phyloP scores from a whole-genome alignment of 208 protist species.

The Naegleria gruberi region DNA sequence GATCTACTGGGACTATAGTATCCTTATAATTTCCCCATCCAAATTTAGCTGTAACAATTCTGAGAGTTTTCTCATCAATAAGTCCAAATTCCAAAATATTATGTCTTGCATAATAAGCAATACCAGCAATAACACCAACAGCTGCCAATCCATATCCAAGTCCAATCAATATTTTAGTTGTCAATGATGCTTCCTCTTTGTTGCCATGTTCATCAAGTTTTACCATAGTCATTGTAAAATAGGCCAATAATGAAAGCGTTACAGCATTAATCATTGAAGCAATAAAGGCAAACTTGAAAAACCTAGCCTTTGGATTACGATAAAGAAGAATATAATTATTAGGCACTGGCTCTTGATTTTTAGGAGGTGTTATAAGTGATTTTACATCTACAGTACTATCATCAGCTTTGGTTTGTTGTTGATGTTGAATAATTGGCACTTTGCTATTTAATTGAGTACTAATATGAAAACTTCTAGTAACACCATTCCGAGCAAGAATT shows the following conservation, averaged over 20 bases:
- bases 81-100: neutral
- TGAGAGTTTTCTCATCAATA: neutral
- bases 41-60: neutral
- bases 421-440: neutral
- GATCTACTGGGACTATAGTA: neutral
- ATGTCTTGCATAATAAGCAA: neutral
- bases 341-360: neutral
- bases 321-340: neutral
- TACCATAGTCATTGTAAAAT: conserved; percentile 1
- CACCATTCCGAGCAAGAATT: too few species aligned
- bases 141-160: neutral
- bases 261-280: neutral
- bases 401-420: neutral
- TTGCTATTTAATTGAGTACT: too few species aligned
- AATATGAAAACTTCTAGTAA: too few species aligned
- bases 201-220: neutral
- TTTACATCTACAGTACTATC: neutral
- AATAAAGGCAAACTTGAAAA: neutral
- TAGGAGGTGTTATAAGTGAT: neutral
- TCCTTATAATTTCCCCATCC: neutral
- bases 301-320: neutral
- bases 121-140: neutral
- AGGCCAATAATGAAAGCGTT: neutral
- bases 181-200: neutral
- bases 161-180: neutral